A percentile compares a stretch with the other conserved stretches of the same genome.
Conservation (phyloP, 73 alveolate species). For the Tetrahymena borealis region DNA sequence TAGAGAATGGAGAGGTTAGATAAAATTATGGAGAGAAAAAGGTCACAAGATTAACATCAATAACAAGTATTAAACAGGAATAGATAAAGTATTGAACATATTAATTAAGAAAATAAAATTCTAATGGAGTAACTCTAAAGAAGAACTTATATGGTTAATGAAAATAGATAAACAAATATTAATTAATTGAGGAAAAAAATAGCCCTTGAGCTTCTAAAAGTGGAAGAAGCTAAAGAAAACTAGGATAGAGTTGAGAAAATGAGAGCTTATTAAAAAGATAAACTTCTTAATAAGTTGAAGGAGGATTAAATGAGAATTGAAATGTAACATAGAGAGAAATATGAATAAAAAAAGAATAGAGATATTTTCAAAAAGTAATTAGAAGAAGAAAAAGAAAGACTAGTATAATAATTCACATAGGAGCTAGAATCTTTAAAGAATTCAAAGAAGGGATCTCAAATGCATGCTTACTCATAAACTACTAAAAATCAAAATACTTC, state of each 20-base stretch:
- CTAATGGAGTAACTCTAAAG: not conserved
- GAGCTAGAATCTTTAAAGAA: not conserved
- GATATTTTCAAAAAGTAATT: not conserved
- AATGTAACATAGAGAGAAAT: not conserved
- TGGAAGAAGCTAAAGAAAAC: not conserved
- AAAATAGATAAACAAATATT: not conserved
- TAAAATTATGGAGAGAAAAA: not conserved
- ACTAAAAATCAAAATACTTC: not conserved
- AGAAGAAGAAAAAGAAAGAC: not conserved
- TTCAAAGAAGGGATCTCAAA: not conserved
- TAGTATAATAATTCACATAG: not conserved
- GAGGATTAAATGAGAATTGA: not conserved
- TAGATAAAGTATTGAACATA: not conserved
- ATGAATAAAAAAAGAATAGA: not conserved
- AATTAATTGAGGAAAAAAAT: not conserved
- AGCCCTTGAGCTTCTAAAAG: not conserved
- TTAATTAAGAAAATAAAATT: not conserved
- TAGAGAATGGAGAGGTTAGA: not conserved
- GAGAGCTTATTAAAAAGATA: not conserved
- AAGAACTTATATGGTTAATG: not conserved
- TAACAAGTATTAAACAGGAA: not conserved
- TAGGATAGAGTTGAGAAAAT: not conserved
- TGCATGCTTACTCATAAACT: not conserved
- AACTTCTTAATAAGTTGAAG: not conserved
- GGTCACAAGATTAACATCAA: not conserved